Evolutionary conservation across 2,329 filamentous ascomycete genomes (phyloP).

Genomic region (Hansfordia pulvinata): DNA sequence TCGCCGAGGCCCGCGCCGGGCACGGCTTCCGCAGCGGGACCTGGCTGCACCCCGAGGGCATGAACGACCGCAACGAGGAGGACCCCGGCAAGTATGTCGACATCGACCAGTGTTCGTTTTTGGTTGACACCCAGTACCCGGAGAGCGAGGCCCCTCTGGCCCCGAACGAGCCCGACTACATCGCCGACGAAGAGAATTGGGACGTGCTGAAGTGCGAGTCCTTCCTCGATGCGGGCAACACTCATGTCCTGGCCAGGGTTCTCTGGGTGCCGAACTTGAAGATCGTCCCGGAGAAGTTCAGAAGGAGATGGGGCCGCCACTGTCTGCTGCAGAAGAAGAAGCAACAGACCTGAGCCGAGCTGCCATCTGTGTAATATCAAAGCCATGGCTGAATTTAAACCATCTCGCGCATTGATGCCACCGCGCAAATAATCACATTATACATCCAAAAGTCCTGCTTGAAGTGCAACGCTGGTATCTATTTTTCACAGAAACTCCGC

Average conservation of each 20-base stretch:
- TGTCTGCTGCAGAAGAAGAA: slow-evolving; percentile 59
- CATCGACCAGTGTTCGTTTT: slow-evolving; percentile 60
- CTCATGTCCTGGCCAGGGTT: slow-evolving; percentile 58
- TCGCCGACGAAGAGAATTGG: slow-evolving; percentile 64
- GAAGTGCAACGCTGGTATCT: too few relatives aligned
- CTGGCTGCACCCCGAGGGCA: slow-evolving; percentile 65
- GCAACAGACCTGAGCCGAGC: too few relatives aligned
- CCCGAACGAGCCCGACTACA: slow-evolving; percentile 66
- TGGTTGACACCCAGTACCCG: slow-evolving; percentile 79
- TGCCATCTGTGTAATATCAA: too few relatives aligned
- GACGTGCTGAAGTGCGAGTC: slow-evolving; percentile 58
- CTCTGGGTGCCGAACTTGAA: slow-evolving; percentile 68
- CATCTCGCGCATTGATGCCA: too few relatives aligned
- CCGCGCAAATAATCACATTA: too few relatives aligned
- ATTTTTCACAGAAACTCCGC: too few relatives aligned
- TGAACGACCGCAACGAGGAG: slow-evolving; percentile 87
- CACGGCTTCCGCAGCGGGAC: slow-evolving; percentile 72
- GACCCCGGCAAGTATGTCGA: slow-evolving; percentile 79
- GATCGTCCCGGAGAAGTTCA: slow-evolving; percentile 54
- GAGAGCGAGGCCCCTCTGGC: slow-evolving; percentile 35
- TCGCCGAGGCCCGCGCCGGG: slow-evolving; percentile 56
- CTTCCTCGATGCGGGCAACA: slow-evolving; percentile 71
- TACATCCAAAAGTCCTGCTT: too few relatives aligned
- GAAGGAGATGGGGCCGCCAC: slow-evolving; percentile 75
- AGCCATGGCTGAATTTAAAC: too few relatives aligned